phyloP scores from a whole-genome alignment of 768 basidiomycete genomes.

The Nidularia pulvinata region DNA sequence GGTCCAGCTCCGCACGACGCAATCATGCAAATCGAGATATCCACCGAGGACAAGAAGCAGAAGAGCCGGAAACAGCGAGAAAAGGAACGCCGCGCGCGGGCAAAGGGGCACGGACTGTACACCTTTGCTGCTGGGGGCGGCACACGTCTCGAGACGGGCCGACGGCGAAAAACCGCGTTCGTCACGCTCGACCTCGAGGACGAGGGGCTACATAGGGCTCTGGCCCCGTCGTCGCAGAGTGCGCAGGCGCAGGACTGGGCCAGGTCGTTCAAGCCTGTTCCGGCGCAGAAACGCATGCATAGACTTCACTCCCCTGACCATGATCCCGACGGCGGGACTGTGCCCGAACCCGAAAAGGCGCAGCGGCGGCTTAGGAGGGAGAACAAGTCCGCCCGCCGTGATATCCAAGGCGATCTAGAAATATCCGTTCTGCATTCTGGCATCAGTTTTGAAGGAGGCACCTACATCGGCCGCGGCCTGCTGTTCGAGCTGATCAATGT shows the following conservation, averaged over 20 bases:
- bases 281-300: too few relatives aligned
- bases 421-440: conserved; percentile 51
- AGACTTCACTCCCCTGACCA: too few relatives aligned
- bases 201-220: conserved; percentile 34
- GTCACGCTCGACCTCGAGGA: conserved; percentile 45
- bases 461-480: conserved; percentile 61
- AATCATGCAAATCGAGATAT: conserved; percentile 6
- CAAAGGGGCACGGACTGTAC: conserved; percentile 28
- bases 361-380: background rate
- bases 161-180: conserved; percentile 17
- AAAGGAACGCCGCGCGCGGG: conserved; percentile 21
- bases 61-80: conserved; percentile 22
- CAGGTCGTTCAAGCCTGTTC: conserved; percentile 9
- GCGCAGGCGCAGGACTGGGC: conserved; percentile 5
- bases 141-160: conserved; percentile 34
- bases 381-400: conserved; percentile 1
- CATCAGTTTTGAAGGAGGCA: conserved; percentile 44
- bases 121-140: conserved; percentile 32
- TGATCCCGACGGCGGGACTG: too few relatives aligned
- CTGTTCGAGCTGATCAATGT: conserved; percentile 56
- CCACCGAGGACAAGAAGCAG: conserved; percentile 11
- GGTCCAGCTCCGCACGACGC: background rate
- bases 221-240: conserved; percentile 26
- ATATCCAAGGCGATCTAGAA: conserved; percentile 46
- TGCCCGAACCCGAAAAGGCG: too few relatives aligned